phyloP scores from a whole-genome alignment of 495 filamentous ascomycete genomes.

The Penicillium diatomitis region DNA sequence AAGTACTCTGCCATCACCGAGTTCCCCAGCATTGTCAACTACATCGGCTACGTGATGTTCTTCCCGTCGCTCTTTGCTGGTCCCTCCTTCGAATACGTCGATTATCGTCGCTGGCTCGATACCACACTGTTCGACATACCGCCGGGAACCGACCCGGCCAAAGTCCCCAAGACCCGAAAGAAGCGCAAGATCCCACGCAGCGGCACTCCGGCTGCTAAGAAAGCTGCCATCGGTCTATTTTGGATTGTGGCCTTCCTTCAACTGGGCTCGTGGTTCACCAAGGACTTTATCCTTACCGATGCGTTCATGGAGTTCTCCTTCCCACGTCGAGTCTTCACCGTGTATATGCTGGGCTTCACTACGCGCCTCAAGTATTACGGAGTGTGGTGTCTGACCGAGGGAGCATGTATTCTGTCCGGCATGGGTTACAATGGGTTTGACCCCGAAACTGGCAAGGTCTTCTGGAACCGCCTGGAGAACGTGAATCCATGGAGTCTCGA shows the following conservation, averaged over 20 bases:
- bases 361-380: constrained; percentile 90
- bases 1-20: constrained; percentile 67
- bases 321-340: constrained; percentile 57
- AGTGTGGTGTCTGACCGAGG: constrained; percentile 88
- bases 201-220: constrained; percentile 73
- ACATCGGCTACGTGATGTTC: constrained; percentile 82
- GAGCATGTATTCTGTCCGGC: constrained; percentile 87
- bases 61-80: constrained; percentile 84
- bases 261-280: constrained; percentile 56
- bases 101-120: constrained; percentile 87
- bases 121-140: constrained; percentile 90
- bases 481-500: constrained; percentile 77
- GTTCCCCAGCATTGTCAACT: constrained; percentile 71
- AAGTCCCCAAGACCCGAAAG: constrained; percentile 75
- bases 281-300: constrained; percentile 49
- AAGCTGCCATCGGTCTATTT: constrained; percentile 56
- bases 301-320: constrained; percentile 58
- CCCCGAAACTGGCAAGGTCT: constrained; percentile 65
- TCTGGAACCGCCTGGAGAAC: constrained; percentile 85
- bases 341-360: constrained; percentile 76
- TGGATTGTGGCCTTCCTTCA: constrained; percentile 80
- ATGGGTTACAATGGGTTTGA: constrained; percentile 93
- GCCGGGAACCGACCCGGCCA: constrained; percentile 63
- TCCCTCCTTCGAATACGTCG: constrained; percentile 86
- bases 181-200: constrained; percentile 93